Percentiles rank a stretch among this genome's conserved stretches.
Conservation (phyloP, 129 eudicot species). For the Oenanthe sinensis region DNA sequence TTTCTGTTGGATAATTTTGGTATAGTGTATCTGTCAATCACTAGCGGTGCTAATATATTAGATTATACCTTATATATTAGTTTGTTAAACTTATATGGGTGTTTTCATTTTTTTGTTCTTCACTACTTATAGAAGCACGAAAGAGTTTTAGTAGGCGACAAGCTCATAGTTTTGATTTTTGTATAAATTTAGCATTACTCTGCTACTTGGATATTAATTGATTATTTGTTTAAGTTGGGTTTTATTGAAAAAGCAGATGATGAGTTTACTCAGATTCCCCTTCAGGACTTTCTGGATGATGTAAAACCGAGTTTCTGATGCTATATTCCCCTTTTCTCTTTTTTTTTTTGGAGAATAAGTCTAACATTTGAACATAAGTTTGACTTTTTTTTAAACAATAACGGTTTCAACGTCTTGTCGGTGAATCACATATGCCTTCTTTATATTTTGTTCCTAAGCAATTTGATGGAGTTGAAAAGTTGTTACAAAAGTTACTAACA, state of each 20-base stretch:
- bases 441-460: not conserved
- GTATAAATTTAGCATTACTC: not conserved
- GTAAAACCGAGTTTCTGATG: slow-evolving; percentile 83
- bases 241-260: slow-evolving; percentile 29
- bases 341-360: not conserved
- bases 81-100: not conserved
- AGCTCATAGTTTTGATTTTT: not conserved
- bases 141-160: not conserved
- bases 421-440: not conserved
- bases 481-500: not conserved
- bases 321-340: not conserved
- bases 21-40: not conserved
- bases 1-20: not conserved
- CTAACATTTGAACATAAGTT: not conserved
- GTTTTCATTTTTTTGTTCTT: not conserved
- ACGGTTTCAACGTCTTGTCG: not conserved
- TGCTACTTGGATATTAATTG: not conserved
- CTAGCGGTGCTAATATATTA: not conserved
- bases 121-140: not conserved
- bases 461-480: not conserved
- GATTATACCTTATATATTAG: not conserved
- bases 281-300: slow-evolving; percentile 58
- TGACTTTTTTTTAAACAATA: not conserved
- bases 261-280: slow-evolving; percentile 79
- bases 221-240: not conserved